Evolutionary conservation across 2,329 filamentous ascomycete species (phyloP), one percentile per base, ranked within the genome.

Genomic region (Cercospora brassicicola): DNA sequence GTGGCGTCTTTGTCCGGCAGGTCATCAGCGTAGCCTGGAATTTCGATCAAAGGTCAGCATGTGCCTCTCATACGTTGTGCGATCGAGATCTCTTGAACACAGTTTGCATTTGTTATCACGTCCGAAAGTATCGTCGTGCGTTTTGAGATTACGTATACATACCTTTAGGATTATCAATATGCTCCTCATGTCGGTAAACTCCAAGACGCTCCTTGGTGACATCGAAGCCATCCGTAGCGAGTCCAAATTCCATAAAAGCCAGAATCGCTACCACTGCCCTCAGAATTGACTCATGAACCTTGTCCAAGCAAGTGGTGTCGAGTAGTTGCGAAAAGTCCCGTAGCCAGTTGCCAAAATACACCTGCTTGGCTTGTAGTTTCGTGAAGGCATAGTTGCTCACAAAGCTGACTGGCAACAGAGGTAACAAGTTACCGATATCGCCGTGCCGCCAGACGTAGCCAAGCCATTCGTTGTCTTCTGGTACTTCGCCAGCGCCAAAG

Each of bases 201-300:
- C 67, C 64, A 23, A 66, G 67, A 62, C 64, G 45, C 36, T 62
- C 62, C 55, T 65, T 61, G 15, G 63, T 65, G 45, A 68, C 67
- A 45, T 68, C 63, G 31, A 65, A 66, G 18, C 65, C 55, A 36
- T 56, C 45, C 0, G 62, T 64, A 13, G 53, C 65, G 9, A 57
- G 36, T 23, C 59, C 33, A 62, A 64, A 64, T 39, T 59, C 51
- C 48, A 64, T 62, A 28, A 67, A 57, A 3, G 33, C 57, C 26
- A 64, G 15, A 55, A 67, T 56, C 18, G 65, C 26, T 10, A 59
- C 36, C 20, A 64, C 48, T 23, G 65, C 62, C 18, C 62, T 18
- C 18, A 64, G 31, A 8, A 64, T 26, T 26, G 62, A 39, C 20
- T 64, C 45, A 57, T 53, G 62, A 6, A 39, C 62, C 31, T 56